phyloP scores from a whole-genome alignment of 495 filamentous ascomycete genomes.

The Daldinia grandis region DNA sequence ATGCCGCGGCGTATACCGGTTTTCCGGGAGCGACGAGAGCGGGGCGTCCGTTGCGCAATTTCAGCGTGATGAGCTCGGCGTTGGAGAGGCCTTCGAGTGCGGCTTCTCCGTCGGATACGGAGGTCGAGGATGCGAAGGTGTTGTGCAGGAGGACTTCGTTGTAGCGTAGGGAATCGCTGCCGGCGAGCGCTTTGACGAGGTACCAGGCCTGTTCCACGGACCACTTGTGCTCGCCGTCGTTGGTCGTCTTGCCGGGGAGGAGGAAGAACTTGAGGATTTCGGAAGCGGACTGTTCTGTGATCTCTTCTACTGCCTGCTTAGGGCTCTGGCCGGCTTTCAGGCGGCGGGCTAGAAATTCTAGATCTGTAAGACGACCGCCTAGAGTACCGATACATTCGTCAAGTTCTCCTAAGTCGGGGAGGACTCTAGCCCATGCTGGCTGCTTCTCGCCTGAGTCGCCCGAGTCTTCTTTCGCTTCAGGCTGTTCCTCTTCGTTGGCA shows the following conservation, averaged over 20 bases:
- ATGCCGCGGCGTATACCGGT: constrained; percentile 88
- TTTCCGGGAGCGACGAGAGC: constrained; percentile 78
- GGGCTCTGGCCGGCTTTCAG: constrained; percentile 91
- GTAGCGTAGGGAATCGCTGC: constrained; percentile 71
- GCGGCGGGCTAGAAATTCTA: constrained; percentile 90
- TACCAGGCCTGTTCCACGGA: constrained; percentile 88
- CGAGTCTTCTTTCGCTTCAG: constrained; percentile 16
- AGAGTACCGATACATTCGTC: constrained; percentile 83
- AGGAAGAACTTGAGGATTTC: constrained; percentile 96
- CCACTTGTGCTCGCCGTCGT: constrained; percentile 68
- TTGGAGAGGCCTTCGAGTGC: constrained; percentile 83
- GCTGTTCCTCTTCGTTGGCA: constrained; percentile 33
- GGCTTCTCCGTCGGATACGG: constrained; percentile 65
- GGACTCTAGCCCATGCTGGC: constrained; percentile 47
- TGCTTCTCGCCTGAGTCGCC: constrained; percentile 17
- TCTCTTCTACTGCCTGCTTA: constrained; percentile 82
- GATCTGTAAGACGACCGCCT: constrained; percentile 90
- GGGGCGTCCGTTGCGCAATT: constrained; percentile 77
- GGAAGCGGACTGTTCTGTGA: constrained; percentile 83
- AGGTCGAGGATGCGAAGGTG: constrained; percentile 68
- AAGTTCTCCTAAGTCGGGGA: constrained; percentile 65
- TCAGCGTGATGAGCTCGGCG: constrained; percentile 85
- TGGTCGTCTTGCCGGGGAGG: constrained; percentile 54
- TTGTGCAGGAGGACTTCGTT: constrained; percentile 81
- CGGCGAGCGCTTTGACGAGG: constrained; percentile 76